A percentile compares a stretch with the other conserved stretches of the same genome.
phyloP scores from a whole-genome alignment of 2,329 filamentous ascomycete species.

The Clarireedia paspali region DNA sequence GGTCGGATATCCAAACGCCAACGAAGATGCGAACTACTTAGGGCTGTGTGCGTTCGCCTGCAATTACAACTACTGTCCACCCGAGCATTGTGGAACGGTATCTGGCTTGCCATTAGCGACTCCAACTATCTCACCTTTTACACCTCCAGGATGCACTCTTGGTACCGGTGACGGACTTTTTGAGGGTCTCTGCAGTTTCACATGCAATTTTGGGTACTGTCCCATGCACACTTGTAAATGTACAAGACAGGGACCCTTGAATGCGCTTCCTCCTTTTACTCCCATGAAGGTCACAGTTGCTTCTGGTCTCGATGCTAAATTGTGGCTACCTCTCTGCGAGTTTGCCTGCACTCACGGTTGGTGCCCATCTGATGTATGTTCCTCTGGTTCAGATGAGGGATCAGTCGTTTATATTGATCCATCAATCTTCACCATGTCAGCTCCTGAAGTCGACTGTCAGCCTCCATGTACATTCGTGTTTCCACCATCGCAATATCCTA shows the following conservation, averaged over 20 bases:
- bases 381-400: neutral
- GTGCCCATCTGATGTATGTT: neutral
- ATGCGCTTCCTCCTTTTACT: neutral
- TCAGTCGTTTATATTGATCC: neutral
- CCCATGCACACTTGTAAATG: neutral
- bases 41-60: slow-evolving; percentile 1
- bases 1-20: neutral
- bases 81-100: neutral
- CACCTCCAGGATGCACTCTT: neutral
- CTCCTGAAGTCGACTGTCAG: neutral
- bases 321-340: neutral
- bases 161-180: neutral
- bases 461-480: neutral
- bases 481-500: neutral
- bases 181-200: neutral
- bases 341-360: neutral
- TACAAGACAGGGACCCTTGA: neutral
- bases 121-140: neutral
- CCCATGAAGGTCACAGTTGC: neutral
- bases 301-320: neutral
- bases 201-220: slow-evolving; percentile 2
- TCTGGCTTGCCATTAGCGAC: neutral
- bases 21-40: neutral
- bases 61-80: neutral
- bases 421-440: neutral